These are phyloP conservation scores for Trichoderma atrobrunneum DNA, from an alignment of 2,329 filamentous ascomycete genomes.

Conservation along the genomic window DNA sequence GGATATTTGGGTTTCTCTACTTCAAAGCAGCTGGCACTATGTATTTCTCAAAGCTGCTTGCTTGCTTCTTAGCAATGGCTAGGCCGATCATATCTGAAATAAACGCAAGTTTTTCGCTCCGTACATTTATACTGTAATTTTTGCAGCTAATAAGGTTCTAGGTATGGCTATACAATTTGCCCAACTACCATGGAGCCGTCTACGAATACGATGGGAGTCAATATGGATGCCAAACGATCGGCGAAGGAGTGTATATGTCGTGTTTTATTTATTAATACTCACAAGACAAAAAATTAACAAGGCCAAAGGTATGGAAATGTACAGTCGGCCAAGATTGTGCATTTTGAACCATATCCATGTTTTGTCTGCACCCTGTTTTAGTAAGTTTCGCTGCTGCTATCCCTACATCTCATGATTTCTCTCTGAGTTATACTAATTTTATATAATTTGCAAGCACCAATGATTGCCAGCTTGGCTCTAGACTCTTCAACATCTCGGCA, in stretches of 20 bases:
- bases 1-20: not conserved
- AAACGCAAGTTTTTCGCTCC: not conserved
- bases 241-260: not conserved
- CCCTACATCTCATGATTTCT: not conserved
- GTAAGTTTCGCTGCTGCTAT: not conserved
- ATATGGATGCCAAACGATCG: not conserved
- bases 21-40: not conserved
- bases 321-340: not conserved
- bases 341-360: not conserved
- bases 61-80: not conserved
- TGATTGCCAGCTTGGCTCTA: not conserved
- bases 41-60: not conserved
- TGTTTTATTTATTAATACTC: too few species aligned
- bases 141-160: not conserved
- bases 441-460: not conserved
- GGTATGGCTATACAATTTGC: not conserved
- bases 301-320: not conserved
- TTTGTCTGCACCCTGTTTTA: not conserved
- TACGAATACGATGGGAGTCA: not conserved
- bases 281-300: not conserved
- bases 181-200: not conserved
- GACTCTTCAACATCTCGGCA: not conserved
- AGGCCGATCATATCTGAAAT: not conserved
- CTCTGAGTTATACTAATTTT: not conserved
- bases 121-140: fast-evolving